Evolutionary conservation across 208 protist genomes (phyloP), one percentile per base, ranked within the genome.

Genomic region (Willaertia magna): DNA sequence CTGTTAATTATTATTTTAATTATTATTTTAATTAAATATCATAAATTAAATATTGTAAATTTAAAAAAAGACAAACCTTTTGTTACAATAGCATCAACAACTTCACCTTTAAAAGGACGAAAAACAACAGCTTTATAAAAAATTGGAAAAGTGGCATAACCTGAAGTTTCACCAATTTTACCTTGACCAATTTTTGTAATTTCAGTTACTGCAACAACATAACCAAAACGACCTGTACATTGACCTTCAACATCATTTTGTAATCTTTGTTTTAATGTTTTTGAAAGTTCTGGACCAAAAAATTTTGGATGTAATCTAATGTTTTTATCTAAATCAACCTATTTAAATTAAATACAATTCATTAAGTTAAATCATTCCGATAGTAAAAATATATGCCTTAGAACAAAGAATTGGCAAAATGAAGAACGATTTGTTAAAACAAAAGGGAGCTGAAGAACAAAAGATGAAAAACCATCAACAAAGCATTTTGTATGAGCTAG

Each of bases 91-190:
- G 88, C 89, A 87, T 94, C 92, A 30, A 93, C n/a, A 14, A 94
- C 90, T 83, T 94, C 91, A 78, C 89, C 89, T 83, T 91, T 92
- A 55, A 94, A 94, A 22, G 92, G 90, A 44, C 87, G 84, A 44
- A 93, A 91, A 14, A 94, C 91, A 85, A 94, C 88, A 43, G 92
- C 92, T 48, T 84, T 90, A 84, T 90, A 94, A 81, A 88, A 86
- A 4, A 94, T 51, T 74, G 39, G 79, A 82, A 94, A 93, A 26
- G 87, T 88, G 6, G 89, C 90, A 49, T 88, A 78, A 16, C 91
- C 91, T n/a, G 74, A 86, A 40, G 85, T 75, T 85, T 91, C 90
- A 12, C 79, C n/a, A 51, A 94, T 91, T 74, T 89, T 91, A 18
- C 92, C 92, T 55, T 90, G 76, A 49, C 88, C 85, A 14, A 91